These are phyloP conservation scores for Vaccinium corymbosum DNA, from an alignment of 148 eudicot species.

Conservation along the genomic window DNA sequence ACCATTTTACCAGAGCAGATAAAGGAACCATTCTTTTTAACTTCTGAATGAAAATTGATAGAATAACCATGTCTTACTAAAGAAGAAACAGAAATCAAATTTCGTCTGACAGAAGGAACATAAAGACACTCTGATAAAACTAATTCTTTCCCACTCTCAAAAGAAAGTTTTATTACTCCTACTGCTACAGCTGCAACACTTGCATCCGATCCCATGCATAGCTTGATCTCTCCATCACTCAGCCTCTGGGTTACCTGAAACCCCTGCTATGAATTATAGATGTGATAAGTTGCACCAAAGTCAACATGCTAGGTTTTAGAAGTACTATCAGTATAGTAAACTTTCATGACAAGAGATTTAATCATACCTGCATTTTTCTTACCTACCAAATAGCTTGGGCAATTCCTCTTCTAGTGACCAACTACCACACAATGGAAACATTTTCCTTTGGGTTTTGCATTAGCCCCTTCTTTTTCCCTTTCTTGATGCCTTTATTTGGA, in stretches of 20 bases:
- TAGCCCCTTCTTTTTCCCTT: neutral
- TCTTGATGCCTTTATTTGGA: neutral
- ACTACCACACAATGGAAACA: neutral
- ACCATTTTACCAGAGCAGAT: neutral
- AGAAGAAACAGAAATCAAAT: neutral
- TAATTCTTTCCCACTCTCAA: neutral
- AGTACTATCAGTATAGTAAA: neutral
- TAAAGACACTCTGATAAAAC: neutral
- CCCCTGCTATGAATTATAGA: neutral
- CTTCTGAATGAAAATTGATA: neutral
- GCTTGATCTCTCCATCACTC: neutral
- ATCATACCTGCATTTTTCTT: neutral
- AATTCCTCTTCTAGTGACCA: neutral
- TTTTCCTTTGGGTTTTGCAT: neutral
- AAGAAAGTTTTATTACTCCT: neutral
- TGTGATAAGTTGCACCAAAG: neutral
- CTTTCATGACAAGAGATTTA: neutral
- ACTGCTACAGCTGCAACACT: neutral
- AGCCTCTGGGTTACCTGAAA: neutral
- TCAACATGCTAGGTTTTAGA: neutral
- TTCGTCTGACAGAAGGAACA: neutral
- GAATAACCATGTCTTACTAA: neutral
- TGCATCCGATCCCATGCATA: neutral
- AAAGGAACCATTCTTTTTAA: neutral
- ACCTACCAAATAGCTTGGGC: neutral